Evolutionary conservation across 441 rosid genomes (phyloP).

Genomic region (Aleurites moluccanus): DNA sequence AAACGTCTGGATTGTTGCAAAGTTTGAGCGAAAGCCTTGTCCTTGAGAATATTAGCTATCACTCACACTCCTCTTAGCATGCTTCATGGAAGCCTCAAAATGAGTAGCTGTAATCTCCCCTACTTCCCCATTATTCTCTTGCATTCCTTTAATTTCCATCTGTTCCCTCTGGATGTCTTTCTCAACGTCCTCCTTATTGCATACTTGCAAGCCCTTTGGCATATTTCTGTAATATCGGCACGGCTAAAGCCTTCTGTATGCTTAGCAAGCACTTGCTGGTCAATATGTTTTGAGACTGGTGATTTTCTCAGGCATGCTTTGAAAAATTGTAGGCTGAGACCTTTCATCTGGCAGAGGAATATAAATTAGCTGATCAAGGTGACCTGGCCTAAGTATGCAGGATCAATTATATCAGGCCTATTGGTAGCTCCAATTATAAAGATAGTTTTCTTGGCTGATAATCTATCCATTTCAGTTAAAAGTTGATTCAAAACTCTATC

Average conservation of each 20-base stretch:
- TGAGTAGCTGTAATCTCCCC: neutral
- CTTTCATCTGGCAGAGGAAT: constrained; percentile 25
- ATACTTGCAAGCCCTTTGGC: no score
- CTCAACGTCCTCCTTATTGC: no score
- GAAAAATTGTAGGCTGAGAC: constrained; percentile 18
- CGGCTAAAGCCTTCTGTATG: no score
- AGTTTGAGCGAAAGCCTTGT: no score
- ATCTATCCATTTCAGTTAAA: constrained; percentile 28
- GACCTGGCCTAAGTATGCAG: constrained; percentile 28
- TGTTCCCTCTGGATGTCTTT: no score
- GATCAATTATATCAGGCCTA: neutral
- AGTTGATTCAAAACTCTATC: constrained; percentile 27
- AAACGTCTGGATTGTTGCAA: no score
- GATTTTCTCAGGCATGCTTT: constrained; percentile 25
- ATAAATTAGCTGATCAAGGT: constrained; percentile 24
- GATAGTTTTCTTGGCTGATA: constrained; percentile 25
- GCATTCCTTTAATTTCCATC: no score
- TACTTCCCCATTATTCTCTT: neutral
- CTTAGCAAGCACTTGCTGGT: constrained; percentile 14
- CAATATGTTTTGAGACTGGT: constrained; percentile 20
- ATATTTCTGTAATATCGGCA: no score
- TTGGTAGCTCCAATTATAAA: constrained; percentile 27
- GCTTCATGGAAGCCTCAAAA: neutral
- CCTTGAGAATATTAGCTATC: no score
- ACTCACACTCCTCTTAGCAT: neutral